Base-by-base conservation (phyloP, 2,329 filamentous ascomycete genomes). In the Ceratocystis eucalypticola region DNA sequence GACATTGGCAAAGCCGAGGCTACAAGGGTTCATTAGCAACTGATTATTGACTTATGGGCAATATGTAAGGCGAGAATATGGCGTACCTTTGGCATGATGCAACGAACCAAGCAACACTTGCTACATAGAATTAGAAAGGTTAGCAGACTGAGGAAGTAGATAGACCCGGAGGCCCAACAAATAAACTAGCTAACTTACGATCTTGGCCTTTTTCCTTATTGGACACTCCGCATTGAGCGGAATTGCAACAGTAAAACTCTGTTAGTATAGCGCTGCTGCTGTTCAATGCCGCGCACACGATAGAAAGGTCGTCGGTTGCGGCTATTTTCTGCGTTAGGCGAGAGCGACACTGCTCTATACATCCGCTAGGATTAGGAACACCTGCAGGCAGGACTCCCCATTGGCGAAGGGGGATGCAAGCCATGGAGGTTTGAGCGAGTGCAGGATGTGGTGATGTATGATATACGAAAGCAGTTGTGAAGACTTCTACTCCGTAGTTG, bases 221-320 rank as follows among this genome's bases (percentile, higher is more conserved):
- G 7, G 62, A 67, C 15, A 69, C 69, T 7, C 69, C 67, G 37
- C 68, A 69, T 8, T 66, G 66, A 22, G 62, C 66, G 3, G 69
- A 69, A 45, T 69, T 65, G 20, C 69, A 69, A 22, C 69, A 69
- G 44, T 69, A 69, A 15, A 69, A 62, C n/a, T 66, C 61, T 1
- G 30, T 30, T 28, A 69, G 45, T 3, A 28, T 33, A 5, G 48
- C 28, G 25, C 50, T 46, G 22, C 53, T 57, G 7, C 20, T 37
- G 55, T 44, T 41, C 20, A 69, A 61, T 8, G 62, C 64, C 17
- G 33, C 33, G 15, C 69, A 69, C 8, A 68, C 20, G 8, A 55
- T 59, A 25, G 33, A 20, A 12, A 67, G 20, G 30, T 68, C 64
- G 22, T 63, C 68, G 22, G 45, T 45, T 3, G 63, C 61, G 12